Evolutionary conservation across 2,329 filamentous ascomycete species (phyloP), one percentile per base, ranked within the genome.

Genomic region (Trichophyton equinum): DNA sequence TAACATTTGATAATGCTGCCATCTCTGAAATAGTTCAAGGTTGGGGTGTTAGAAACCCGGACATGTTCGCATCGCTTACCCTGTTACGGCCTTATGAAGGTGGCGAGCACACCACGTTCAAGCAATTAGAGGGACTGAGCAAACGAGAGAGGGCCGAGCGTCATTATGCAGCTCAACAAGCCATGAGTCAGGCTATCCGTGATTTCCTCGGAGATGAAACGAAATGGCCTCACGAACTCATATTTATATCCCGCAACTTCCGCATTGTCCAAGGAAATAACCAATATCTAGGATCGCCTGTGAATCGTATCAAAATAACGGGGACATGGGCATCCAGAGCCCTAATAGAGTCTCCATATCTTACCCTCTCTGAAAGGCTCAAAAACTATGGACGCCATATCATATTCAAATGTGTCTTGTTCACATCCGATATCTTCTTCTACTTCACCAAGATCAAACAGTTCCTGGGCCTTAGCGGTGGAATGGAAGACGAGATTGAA

Each of bases 401-500:
- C 20, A 67, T 95, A n/a, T 97, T 97, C 76, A 84, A 85, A 67
- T 72, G 85, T 1, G 88, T 96, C 40, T 73, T 99, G 66, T 76
- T 89, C 15, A 79, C 82, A 3, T 88, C 85, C 15, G 94, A 97
- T 73, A 70, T 95, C 0, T 83, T 87, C 9, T 99, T 96, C 72
- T 95, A 88, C 72, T 87, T 87, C 67, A 87, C 85, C 67, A 89
- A 88, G 75, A 58, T 95, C 5, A 81, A 84, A 66, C 91, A 97
- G 76, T 81, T 83, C 71, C 70, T 96, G 11, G 88, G 89, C 0
- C 73, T 85, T 2, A 90, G 91, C 0, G 81, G 85, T 8, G 91
- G 91, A 0, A 94, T 97, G 88, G 94, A 97, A 72, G 92, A 96
- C 70, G 90, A 92, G 71, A 85, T 97, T 64, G 94, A 97, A 78